Conservation (phyloP, 371 early-diverging fungal genomes). For the Capillidium heterosporum region DNA sequence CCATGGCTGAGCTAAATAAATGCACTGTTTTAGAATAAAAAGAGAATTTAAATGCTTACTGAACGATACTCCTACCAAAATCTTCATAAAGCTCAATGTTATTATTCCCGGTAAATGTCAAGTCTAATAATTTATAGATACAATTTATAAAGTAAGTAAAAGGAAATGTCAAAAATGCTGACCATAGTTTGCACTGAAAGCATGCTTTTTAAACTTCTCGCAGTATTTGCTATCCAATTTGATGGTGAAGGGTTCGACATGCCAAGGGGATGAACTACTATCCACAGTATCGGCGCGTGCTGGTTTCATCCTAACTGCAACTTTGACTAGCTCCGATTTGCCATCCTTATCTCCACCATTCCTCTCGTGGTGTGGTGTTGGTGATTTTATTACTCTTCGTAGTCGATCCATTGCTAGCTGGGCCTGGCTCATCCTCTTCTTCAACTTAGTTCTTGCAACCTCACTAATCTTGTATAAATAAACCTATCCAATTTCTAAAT, state of each 20-base stretch:
- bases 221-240: neutral
- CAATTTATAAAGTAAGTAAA: neutral
- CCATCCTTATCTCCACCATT: no score
- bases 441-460: no score
- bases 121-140: neutral
- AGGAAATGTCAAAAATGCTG: neutral
- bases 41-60: neutral
- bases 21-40: neutral
- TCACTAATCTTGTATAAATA: no score
- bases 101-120: neutral
- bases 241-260: neutral
- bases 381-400: no score
- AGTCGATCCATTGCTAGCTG: no score
- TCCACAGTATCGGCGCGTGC: no score
- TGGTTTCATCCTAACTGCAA: no score
- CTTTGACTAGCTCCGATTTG: no score
- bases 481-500: no score
- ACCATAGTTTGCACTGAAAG: neutral
- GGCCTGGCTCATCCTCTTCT: no score
- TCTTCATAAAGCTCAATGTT: neutral
- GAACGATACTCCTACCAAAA: neutral
- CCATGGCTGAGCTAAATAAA: slow-evolving; percentile 21
- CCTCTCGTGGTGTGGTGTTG: no score
- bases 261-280: no score
- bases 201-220: neutral